Conservation (phyloP, 208 protist species). For the Leishmania braziliensis region DNA sequence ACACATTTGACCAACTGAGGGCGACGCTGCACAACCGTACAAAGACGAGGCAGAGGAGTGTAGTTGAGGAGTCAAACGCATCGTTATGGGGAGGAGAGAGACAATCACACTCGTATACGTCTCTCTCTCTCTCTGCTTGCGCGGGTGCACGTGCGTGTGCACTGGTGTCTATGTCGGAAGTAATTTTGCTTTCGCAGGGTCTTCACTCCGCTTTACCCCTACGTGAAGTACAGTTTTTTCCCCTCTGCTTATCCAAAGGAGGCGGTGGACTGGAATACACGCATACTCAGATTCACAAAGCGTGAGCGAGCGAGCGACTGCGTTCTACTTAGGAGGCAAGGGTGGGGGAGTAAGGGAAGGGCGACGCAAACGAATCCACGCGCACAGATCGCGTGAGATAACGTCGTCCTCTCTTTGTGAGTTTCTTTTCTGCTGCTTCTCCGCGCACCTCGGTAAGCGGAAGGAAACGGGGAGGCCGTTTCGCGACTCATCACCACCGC, state of each 20-base stretch:
- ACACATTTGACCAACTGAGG: neutral
- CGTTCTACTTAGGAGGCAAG: neutral
- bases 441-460: neutral
- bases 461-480: no score
- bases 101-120: neutral
- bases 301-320: neutral
- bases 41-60: neutral
- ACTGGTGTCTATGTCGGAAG: neutral
- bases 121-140: neutral
- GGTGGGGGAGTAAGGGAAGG: neutral
- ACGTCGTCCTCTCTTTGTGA: neutral
- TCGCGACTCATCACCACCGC: neutral
- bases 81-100: neutral
- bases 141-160: neutral
- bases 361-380: neutral
- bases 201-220: neutral
- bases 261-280: neutral
- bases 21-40: neutral
- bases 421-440: neutral
- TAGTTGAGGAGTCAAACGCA: neutral
- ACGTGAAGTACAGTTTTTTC: neutral
- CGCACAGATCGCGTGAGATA: neutral
- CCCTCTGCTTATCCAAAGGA: neutral
- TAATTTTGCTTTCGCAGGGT: neutral
- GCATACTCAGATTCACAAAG: neutral